These are phyloP conservation scores for Botrytis deweyae DNA, from an alignment of 2,329 filamentous ascomycete species.

Conservation along the genomic window DNA sequence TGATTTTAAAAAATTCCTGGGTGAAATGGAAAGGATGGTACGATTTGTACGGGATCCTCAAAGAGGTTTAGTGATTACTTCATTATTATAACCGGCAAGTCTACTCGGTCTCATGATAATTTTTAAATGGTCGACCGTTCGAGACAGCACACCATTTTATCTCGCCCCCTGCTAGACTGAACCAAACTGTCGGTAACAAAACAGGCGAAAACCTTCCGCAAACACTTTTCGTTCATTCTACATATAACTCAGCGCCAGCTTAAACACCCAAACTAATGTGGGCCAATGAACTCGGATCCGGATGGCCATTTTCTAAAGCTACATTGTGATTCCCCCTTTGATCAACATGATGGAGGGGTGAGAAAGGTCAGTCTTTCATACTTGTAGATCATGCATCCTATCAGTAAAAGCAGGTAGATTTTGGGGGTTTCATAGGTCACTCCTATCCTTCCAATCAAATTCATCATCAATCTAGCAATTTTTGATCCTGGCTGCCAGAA, in stretches of 20 bases:
- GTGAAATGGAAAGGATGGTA: background rate
- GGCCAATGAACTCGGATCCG: conserved; percentile 15
- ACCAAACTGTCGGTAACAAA: conserved; percentile 17
- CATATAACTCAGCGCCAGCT: background rate
- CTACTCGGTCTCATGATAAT: conserved; percentile 11
- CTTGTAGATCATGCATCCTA: background rate
- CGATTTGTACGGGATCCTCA: background rate
- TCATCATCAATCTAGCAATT: background rate
- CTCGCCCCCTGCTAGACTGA: conserved; percentile 10
- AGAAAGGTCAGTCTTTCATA: background rate
- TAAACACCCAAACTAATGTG: background rate
- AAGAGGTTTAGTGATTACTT: conserved; percentile 8
- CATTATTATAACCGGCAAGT: background rate
- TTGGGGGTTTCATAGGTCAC: background rate
- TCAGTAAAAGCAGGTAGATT: background rate
- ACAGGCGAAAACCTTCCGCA: background rate
- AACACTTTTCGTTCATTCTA: background rate
- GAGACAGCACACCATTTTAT: background rate
- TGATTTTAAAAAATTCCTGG: background rate
- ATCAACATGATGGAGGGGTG: conserved; percentile 2
- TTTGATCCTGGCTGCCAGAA: background rate
- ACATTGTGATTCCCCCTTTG: background rate
- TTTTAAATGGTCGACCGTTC: conserved; percentile 7
- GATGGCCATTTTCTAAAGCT: background rate
- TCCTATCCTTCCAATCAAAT: background rate